Percentiles rank a stretch among this genome's conserved stretches.
These are phyloP conservation scores for Favolaschia claudopus DNA, from an alignment of 768 basidiomycete genomes.

Conservation along the genomic window DNA sequence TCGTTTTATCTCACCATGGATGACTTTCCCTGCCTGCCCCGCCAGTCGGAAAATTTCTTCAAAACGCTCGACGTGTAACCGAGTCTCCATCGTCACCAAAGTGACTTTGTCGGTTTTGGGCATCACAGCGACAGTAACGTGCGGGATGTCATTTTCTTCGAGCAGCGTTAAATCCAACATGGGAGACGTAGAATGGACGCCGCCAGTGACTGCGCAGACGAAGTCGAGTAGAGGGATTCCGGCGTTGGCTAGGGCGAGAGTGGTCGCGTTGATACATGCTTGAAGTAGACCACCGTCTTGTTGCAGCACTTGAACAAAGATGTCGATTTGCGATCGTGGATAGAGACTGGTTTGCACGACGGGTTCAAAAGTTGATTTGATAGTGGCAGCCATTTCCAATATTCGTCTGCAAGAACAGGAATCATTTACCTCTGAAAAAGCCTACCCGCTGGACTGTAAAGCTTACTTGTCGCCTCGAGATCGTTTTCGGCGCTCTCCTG, in stretches of 20 bases:
- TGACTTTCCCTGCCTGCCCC: constrained; percentile 74
- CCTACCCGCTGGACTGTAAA: constrained; percentile 3
- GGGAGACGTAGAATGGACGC: constrained; percentile 81
- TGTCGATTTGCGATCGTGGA: constrained; percentile 93
- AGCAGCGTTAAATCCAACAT: constrained; percentile 87
- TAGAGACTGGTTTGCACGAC: constrained; percentile 91
- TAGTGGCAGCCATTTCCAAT: constrained; percentile 83
- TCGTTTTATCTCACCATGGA: constrained; percentile 85
- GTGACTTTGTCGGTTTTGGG: constrained; percentile 88
- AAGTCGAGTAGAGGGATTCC: constrained; percentile 93
- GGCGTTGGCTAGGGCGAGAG: constrained; percentile 87
- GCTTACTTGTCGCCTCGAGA: constrained; percentile 88
- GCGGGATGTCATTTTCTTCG: constrained; percentile 92
- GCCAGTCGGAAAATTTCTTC: constrained; percentile 87
- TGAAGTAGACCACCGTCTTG: constrained; percentile 93
- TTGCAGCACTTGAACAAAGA: constrained; percentile 91
- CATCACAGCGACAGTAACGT: constrained; percentile 88
- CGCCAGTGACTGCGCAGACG: constrained; percentile 88
- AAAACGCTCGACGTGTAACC: constrained; percentile 92
- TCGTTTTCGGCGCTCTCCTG: constrained; percentile 79
- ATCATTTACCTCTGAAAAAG: constrained; percentile 13
- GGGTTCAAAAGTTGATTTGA: constrained; percentile 96
- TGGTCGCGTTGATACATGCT: constrained; percentile 93
- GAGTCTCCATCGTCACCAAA: constrained; percentile 91
- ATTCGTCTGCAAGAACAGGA: constrained; percentile 64